A percentile compares a stretch with the other conserved stretches of the same genome.
These are phyloP conservation scores for Podospora pseudoanserina DNA, from an alignment of 495 filamentous ascomycete genomes.

Conservation along the genomic window DNA sequence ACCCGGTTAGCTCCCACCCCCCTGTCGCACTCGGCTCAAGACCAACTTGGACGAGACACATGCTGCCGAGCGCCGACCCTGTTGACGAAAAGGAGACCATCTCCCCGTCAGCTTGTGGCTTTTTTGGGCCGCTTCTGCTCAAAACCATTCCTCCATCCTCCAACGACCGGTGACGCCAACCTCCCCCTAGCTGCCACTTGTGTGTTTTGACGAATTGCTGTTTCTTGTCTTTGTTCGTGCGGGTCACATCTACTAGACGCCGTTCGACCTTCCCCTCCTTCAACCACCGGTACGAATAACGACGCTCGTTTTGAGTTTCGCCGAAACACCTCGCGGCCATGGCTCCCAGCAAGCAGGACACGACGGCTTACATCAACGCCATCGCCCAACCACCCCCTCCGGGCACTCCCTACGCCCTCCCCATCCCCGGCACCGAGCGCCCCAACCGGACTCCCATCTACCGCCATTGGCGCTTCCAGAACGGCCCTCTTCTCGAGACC, in stretches of 20 bases:
- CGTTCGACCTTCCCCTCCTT: not conserved
- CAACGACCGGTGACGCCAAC: conserved; percentile 13
- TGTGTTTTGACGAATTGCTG: conserved; percentile 3
- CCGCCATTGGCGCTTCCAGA: conserved; percentile 72
- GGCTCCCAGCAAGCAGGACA: conserved; percentile 35
- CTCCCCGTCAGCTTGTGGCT: conserved; percentile 11
- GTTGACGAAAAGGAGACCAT: conserved; percentile 23
- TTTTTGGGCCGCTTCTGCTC: conserved; percentile 11
- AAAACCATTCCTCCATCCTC: conserved; percentile 7
- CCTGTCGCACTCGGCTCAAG: conserved; percentile 26
- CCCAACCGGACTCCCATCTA: conserved; percentile 74
- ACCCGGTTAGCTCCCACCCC: conserved; percentile 15
- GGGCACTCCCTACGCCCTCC: conserved; percentile 59
- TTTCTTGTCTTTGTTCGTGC: conserved; percentile 8
- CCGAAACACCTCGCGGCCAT: conserved; percentile 22
- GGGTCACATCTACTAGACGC: not conserved
- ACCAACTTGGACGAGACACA: conserved; percentile 19
- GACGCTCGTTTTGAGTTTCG: not conserved
- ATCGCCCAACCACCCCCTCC: conserved; percentile 53
- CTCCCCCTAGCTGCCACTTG: not conserved
- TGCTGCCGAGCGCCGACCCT: conserved; percentile 30
- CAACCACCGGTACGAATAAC: not conserved
- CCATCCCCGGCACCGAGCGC: conserved; percentile 68
- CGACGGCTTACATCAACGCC: conserved; percentile 38
- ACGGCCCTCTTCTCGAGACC: conserved; percentile 66